phyloP scores from a whole-genome alignment of 331 rosid species.

The Malus hybrid region DNA sequence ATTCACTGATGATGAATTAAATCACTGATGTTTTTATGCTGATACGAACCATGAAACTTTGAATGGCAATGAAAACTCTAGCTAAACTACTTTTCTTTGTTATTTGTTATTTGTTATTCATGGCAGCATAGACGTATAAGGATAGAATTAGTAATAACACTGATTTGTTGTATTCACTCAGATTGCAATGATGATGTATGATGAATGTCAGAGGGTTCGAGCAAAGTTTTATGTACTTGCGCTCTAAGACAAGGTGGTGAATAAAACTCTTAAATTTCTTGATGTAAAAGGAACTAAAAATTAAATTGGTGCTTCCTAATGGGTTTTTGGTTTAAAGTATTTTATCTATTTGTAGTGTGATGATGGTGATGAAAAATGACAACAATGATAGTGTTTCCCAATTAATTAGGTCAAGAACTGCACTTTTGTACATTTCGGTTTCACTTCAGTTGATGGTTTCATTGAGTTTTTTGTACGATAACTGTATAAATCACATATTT shows the following conservation, averaged over 20 bases:
- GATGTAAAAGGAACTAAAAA: slow-evolving; percentile 12
- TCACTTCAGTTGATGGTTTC: background rate
- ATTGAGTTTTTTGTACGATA: background rate
- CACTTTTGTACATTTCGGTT: slow-evolving; percentile 10
- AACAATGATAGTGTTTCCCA: background rate
- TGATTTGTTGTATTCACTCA: slow-evolving; percentile 78
- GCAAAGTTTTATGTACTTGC: slow-evolving; percentile 59
- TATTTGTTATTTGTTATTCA: slow-evolving; percentile 16
- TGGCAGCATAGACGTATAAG: slow-evolving; percentile 30
- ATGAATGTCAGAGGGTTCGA: slow-evolving; percentile 68
- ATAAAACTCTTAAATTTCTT: slow-evolving; percentile 16
- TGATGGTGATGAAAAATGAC: background rate
- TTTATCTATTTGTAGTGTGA: background rate
- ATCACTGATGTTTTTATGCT: slow-evolving; percentile 5
- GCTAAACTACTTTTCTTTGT: slow-evolving; percentile 7
- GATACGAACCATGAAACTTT: slow-evolving; percentile 1
- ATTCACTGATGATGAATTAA: background rate
- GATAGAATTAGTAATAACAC: slow-evolving; percentile 9
- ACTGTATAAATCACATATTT: background rate
- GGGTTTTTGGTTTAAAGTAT: background rate
- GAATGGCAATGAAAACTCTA: background rate
- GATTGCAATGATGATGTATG: slow-evolving; percentile 97
- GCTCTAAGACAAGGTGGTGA: slow-evolving; percentile 56
- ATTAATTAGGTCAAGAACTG: background rate
- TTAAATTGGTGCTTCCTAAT: slow-evolving; percentile 1